Percentiles rank a stretch among this genome's conserved stretches.
Conservation (phyloP, 2,329 filamentous ascomycete genomes). For the Aurifilum marmelostoma region DNA sequence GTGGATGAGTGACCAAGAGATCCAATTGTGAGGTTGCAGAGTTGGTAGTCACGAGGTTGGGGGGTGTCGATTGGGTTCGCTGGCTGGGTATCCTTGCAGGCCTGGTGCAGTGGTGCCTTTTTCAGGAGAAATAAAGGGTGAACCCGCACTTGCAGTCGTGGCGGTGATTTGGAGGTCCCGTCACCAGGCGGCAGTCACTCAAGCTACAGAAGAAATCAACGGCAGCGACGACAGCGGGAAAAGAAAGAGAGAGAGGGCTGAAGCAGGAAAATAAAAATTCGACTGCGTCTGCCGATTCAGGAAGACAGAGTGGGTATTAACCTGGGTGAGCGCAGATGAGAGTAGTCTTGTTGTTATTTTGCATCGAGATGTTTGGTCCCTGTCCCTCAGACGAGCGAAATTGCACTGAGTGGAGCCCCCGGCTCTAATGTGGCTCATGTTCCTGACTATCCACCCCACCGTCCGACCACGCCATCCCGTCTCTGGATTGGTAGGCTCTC, state of each 20-base stretch:
- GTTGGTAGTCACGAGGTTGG: background rate
- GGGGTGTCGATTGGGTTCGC: background rate
- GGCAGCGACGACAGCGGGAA: background rate
- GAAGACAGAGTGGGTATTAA: background rate
- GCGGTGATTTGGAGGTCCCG: constrained; percentile 1
- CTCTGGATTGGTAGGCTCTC: background rate
- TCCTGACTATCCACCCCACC: constrained; percentile 14
- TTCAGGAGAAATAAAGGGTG: constrained; percentile 14
- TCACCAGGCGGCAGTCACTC: background rate
- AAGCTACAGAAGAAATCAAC: background rate
- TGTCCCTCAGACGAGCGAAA: background rate
- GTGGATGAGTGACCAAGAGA: background rate
- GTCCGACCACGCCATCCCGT: background rate
- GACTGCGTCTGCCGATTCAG: background rate
- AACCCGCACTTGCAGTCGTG: constrained; percentile 3
- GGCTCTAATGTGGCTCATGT: constrained; percentile 12
- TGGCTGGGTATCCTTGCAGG: background rate
- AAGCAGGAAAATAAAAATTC: background rate
- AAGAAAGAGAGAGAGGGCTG: background rate
- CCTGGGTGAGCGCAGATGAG: background rate
- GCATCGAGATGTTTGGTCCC: background rate
- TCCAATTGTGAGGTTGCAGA: background rate
- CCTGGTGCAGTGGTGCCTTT: constrained; percentile 6
- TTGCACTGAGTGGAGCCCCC: constrained; percentile 8
- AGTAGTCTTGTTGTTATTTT: background rate